These are phyloP conservation scores for Gonapodya prolifera DNA, from an alignment of 192 early-diverging fungal genomes.

Conservation along the genomic window DNA sequence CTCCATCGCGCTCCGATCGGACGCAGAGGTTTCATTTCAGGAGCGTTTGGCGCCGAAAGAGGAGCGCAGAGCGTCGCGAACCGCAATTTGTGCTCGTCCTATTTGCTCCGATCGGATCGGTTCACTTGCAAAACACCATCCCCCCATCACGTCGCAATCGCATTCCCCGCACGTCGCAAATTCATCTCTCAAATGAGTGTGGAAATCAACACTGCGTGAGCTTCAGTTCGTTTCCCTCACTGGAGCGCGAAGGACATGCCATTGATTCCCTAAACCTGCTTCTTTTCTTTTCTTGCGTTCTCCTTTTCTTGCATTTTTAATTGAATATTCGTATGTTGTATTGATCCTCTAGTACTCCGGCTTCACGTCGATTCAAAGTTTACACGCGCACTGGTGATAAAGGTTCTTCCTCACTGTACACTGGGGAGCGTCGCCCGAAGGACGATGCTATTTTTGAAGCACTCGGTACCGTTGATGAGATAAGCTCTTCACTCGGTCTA, in stretches of 20 bases:
- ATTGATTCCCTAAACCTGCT: not conserved
- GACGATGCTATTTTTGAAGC: constrained; percentile 84
- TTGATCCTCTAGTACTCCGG: not conserved
- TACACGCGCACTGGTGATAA: constrained; percentile 94
- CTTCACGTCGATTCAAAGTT: constrained; percentile 38
- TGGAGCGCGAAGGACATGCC: not conserved
- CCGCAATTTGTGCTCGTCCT: too few species aligned
- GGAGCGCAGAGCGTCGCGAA: too few species aligned
- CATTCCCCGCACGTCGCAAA: not conserved
- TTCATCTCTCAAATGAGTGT: not conserved
- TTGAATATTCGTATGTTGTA: not conserved
- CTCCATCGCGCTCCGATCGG: too few species aligned
- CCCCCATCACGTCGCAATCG: not conserved
- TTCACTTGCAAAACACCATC: not conserved
- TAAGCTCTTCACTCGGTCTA: constrained; percentile 55
- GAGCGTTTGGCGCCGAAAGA: too few species aligned
- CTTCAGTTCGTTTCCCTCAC: not conserved
- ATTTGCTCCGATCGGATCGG: too few species aligned
- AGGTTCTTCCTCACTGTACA: constrained; percentile 79
- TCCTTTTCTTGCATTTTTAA: not conserved
- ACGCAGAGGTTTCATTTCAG: too few species aligned
- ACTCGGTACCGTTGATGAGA: constrained; percentile 79
- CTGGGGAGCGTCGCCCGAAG: constrained; percentile 79
- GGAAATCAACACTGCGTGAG: not conserved
- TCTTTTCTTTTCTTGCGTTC: not conserved